Evolutionary conservation across 345 rosid species (phyloP).

Genomic region (Xanthoceras sorbifolium): DNA sequence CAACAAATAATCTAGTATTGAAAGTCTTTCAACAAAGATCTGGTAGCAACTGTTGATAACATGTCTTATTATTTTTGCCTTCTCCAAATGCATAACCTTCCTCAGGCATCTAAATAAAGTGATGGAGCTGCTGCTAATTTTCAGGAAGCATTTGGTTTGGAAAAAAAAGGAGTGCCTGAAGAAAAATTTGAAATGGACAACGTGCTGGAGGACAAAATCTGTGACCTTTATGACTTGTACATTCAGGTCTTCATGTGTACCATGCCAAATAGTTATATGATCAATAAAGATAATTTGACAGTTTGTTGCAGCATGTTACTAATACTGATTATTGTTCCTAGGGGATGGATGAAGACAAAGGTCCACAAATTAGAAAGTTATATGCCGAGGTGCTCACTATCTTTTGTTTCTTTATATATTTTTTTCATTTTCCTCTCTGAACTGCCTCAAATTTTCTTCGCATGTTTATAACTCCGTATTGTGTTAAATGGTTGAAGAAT

Average conservation of each 20-base stretch:
- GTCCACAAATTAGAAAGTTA: conserved; percentile 43
- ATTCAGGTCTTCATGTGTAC: conserved; percentile 28
- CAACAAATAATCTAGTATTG: background rate
- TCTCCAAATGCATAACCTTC: conserved; percentile 13
- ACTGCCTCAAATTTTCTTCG: background rate
- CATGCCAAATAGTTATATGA: conserved; percentile 9
- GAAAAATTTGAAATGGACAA: conserved; percentile 25
- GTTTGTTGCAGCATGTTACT: background rate
- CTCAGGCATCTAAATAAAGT: conserved; percentile 26
- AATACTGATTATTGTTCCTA: conserved; percentile 16
- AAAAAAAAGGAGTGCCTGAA: conserved; percentile 19
- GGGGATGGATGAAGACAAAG: conserved; percentile 48
- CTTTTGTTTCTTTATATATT: background rate
- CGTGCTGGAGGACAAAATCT: conserved; percentile 41
- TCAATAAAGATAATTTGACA: background rate
- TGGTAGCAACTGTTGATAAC: conserved; percentile 5
- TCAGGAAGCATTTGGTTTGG: conserved; percentile 23
- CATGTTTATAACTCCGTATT: background rate
- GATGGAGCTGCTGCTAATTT: conserved; percentile 24
- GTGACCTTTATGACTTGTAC: conserved; percentile 44
- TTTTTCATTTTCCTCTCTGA: background rate
- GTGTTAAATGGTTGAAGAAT: background rate
- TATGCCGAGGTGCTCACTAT: conserved; percentile 35
- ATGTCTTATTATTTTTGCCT: conserved; percentile 8
- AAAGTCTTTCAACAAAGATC: background rate